These are phyloP conservation scores for Carpinus viminea DNA, from an alignment of 306 rosid species.

Conservation along the genomic window DNA sequence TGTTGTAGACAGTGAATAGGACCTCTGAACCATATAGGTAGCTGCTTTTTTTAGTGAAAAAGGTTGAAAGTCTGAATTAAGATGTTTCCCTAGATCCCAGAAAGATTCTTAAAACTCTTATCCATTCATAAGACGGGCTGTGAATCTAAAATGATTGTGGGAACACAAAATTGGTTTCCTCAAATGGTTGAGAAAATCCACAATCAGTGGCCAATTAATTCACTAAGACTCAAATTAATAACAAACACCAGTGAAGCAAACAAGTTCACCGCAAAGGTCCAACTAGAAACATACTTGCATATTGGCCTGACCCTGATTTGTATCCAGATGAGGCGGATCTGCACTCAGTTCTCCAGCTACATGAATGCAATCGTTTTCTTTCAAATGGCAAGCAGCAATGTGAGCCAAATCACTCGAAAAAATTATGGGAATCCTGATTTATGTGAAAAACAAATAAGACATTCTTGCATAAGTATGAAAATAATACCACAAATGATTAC, in stretches of 20 bases:
- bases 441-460: neutral
- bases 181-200: neutral
- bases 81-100: neutral
- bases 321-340: conserved; percentile 28
- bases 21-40: neutral
- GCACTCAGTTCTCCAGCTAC: conserved; percentile 50
- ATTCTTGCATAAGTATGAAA: neutral
- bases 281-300: conserved; percentile 43
- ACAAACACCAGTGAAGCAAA: neutral
- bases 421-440: conserved; percentile 48
- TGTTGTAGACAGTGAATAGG: neutral
- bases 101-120: neutral
- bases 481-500: neutral
- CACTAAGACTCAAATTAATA: neutral
- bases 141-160: neutral
- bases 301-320: conserved; percentile 16
- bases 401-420: conserved; percentile 76
- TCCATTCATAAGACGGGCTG: neutral
- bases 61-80: neutral
- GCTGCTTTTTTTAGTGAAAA: neutral
- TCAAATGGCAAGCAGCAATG: conserved; percentile 51
- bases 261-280: neutral
- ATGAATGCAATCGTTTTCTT: conserved; percentile 47
- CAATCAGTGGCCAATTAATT: neutral
- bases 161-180: neutral